Evolutionary conservation across 2,329 filamentous ascomycete genomes (phyloP).

Genomic region (Penicillium hesseltinei): DNA sequence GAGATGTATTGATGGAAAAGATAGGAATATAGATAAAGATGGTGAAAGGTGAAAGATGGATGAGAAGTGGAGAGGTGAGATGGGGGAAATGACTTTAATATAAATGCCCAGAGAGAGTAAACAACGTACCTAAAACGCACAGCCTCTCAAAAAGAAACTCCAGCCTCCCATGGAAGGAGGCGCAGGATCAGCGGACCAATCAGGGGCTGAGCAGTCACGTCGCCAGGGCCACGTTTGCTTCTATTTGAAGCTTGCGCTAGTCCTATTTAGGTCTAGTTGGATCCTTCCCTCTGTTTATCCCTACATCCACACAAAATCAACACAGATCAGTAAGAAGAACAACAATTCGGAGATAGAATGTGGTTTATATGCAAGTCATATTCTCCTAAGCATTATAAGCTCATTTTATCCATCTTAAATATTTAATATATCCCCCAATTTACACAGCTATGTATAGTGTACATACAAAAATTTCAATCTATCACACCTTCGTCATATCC

Average conservation of each 20-base stretch:
- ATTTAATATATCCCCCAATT: not conserved
- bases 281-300: not conserved
- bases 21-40: conserved; percentile 1
- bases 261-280: conserved; percentile 1
- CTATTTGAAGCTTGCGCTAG: conserved; percentile 22
- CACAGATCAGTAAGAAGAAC: not conserved
- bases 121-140: conserved; percentile 5
- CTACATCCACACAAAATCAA: not conserved
- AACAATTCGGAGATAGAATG: not conserved
- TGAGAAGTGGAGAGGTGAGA: not conserved
- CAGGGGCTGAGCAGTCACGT: conserved; percentile 16
- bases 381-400: not conserved
- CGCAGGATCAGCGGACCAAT: conserved; percentile 24
- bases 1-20: not conserved
- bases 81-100: conserved; percentile 14
- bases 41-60: not conserved
- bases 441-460: not conserved
- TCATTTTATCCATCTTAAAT: not conserved
- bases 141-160: conserved; percentile 17
- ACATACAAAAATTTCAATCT: not conserved
- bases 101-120: not conserved
- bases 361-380: not conserved
- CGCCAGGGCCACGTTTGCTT: conserved; percentile 26
- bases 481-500: not conserved
- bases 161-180: conserved; percentile 23